phyloP scores from a whole-genome alignment of 176 grass and related monocot genomes.

The barley (Hordeum vulgare) region MorexV3_pseudomolecules_assembly NC_058518.1:455302657-455303156 shows the following conservation, averaged over 20 bases:
- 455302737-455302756: neutral
- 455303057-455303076: neutral
- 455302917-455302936: no score
- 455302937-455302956: no score
- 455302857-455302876: no score
- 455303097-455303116: neutral
- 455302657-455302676: neutral
- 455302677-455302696: conserved; percentile 89
- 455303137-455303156: neutral
- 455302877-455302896: no score
- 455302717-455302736: conserved; percentile 41
- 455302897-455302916: no score
- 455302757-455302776: neutral
- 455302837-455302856: no score
- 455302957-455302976: no score
- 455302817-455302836: neutral
- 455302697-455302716: conserved; percentile 66
- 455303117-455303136: neutral
- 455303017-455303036: no score
- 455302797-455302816: neutral
- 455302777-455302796: neutral
- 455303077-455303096: neutral
- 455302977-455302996: no score
- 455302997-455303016: no score
- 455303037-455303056: neutral